Percentiles rank a stretch among this genome's conserved stretches.
Conservation (phyloP, 345 rosid genomes). For the Hevea brasiliensis region DNA sequence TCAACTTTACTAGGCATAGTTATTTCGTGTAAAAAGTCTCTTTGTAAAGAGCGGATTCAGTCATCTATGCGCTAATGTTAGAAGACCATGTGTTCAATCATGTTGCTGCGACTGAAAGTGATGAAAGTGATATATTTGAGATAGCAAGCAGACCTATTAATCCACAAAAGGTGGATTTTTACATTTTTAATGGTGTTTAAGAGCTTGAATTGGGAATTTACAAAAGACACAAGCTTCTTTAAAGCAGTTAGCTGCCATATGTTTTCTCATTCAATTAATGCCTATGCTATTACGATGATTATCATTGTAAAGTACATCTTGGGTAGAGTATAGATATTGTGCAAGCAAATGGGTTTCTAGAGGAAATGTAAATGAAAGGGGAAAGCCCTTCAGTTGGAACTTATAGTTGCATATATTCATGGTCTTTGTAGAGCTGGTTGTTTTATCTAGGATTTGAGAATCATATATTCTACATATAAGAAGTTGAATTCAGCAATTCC, state of each 20-base stretch:
- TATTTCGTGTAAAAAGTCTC: constrained; percentile 2
- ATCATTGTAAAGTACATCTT: constrained; percentile 37
- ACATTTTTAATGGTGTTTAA: constrained; percentile 40
- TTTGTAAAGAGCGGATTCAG: constrained; percentile 19
- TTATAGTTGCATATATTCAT: constrained; percentile 36
- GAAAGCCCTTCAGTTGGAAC: constrained; percentile 40
- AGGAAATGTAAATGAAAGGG: constrained; percentile 45
- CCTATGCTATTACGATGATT: constrained; percentile 47
- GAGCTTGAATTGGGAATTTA: constrained; percentile 46
- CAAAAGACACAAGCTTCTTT: constrained; percentile 29
- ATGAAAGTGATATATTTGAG: constrained; percentile 1
- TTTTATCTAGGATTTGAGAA: constrained; percentile 27
- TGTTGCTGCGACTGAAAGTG: constrained; percentile 12
- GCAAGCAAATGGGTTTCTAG: constrained; percentile 35
- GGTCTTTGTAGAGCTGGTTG: constrained; percentile 51
- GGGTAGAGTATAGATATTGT: constrained; percentile 22
- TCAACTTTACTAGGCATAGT: constrained; percentile 15
- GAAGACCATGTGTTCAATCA: constrained; percentile 37
- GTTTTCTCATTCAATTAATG: constrained; percentile 30
- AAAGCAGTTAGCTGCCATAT: constrained; percentile 30
- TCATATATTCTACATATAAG: no score
- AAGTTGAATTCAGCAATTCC: no score
- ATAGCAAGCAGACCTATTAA: constrained; percentile 9
- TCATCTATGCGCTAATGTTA: constrained; percentile 32
- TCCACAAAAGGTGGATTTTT: constrained; percentile 19